phyloP scores from a whole-genome alignment of 257 asterid genomes.

The Plantago major region DNA sequence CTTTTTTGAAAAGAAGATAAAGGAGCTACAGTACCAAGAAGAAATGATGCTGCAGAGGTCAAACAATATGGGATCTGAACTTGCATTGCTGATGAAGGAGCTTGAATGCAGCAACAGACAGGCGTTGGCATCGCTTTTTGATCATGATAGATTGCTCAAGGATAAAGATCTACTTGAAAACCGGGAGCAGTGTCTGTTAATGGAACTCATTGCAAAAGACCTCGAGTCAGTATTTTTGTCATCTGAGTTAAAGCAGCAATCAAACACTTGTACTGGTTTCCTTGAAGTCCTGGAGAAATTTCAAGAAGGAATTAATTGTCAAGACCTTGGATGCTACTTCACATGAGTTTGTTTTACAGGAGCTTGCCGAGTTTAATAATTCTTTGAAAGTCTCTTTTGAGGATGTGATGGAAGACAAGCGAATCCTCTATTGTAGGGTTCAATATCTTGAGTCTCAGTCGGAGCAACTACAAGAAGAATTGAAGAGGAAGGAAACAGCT shows the following conservation, averaged over 20 bases:
- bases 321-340: constrained; percentile 51
- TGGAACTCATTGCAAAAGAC: constrained; percentile 52
- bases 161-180: constrained; percentile 43
- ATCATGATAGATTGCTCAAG: constrained; percentile 57
- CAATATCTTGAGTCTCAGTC: constrained; percentile 36
- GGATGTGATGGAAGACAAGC: constrained; percentile 31
- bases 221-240: constrained; percentile 51
- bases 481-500: constrained; percentile 51
- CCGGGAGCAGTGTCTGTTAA: constrained; percentile 52
- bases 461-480: constrained; percentile 40
- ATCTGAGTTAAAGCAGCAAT: constrained; percentile 49
- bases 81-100: constrained; percentile 62
- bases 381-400: constrained; percentile 28
- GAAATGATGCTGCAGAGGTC: constrained; percentile 82
- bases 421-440: constrained; percentile 29
- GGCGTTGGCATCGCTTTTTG: constrained; percentile 43
- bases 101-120: constrained; percentile 55
- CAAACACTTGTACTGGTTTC: constrained; percentile 23
- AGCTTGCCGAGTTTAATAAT: constrained; percentile 25
- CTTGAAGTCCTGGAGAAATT: constrained; percentile 43
- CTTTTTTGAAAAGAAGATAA: constrained; percentile 65
- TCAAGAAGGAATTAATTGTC: constrained; percentile 48
- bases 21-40: constrained; percentile 64
- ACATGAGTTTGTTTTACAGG: constrained; percentile 39
- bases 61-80: constrained; percentile 68